A percentile compares a stretch with the other conserved stretches of the same genome.
Evolutionary conservation across 2,329 filamentous ascomycete genomes (phyloP).

Genomic region (Pleoardoris graminearum): DNA sequence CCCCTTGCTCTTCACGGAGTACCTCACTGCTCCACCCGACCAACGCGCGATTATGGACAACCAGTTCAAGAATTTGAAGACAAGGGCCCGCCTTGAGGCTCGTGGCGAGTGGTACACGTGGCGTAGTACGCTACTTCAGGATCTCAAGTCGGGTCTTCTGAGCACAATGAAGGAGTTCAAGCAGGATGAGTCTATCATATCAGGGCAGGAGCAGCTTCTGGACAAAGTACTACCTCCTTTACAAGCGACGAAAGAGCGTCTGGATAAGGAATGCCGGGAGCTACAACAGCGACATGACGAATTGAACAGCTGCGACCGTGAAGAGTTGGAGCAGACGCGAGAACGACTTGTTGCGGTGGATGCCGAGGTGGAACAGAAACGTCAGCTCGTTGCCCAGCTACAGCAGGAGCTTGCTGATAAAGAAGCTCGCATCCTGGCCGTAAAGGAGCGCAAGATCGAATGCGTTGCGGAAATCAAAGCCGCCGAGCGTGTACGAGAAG

Average conservation of each 20-base stretch:
- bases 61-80: slow-evolving; percentile 97
- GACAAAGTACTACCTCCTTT: slow-evolving; percentile 69
- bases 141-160: slow-evolving; percentile 78
- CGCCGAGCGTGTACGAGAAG: slow-evolving; percentile 81
- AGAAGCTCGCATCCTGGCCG: slow-evolving; percentile 64
- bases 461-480: slow-evolving; percentile 75
- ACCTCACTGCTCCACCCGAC: slow-evolving; percentile 80
- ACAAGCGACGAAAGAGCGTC: slow-evolving; percentile 60
- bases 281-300: slow-evolving; percentile 74
- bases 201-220: slow-evolving; percentile 70
- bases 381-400: slow-evolving; percentile 66
- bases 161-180: slow-evolving; percentile 77
- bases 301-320: slow-evolving; percentile 77
- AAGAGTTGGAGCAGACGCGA: slow-evolving; percentile 75
- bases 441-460: slow-evolving; percentile 68
- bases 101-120: slow-evolving; percentile 99
- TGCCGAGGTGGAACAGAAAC: slow-evolving; percentile 70
- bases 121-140: slow-evolving; percentile 85
- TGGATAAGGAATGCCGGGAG: slow-evolving; percentile 67
- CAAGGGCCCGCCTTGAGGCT: slow-evolving; percentile 83
- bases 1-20: slow-evolving; percentile 87
- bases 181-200: slow-evolving; percentile 68
- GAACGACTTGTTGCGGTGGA: slow-evolving; percentile 67
- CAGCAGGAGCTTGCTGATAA: slow-evolving; percentile 69
- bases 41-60: slow-evolving; percentile 89